Evolutionary conservation across 345 rosid genomes (phyloP).

Genomic region (Populus pruinosa): DNA sequence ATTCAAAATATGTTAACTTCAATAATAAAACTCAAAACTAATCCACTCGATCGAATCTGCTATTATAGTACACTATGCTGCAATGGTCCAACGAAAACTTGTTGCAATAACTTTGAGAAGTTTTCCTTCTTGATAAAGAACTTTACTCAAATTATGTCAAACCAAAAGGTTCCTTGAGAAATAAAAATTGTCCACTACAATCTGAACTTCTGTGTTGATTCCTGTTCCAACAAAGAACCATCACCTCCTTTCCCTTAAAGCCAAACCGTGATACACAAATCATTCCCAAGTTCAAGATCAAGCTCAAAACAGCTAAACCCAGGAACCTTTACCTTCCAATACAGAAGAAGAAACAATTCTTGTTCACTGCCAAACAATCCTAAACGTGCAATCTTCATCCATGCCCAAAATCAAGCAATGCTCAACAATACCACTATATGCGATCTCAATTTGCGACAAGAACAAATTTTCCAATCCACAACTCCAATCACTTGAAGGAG

Average conservation of each 20-base stretch:
- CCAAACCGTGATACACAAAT: conserved; percentile 22
- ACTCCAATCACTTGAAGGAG: conserved; percentile 18
- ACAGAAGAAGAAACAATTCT: conserved; percentile 13
- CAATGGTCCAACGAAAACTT: conserved; percentile 15
- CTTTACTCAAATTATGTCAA: conserved; percentile 28
- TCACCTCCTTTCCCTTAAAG: conserved; percentile 27
- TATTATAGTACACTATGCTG: conserved; percentile 5
- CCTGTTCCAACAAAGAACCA: conserved; percentile 30
- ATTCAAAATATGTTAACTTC: neutral
- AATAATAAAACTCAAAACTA: neutral
- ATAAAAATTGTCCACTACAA: conserved; percentile 24
- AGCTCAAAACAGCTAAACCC: conserved; percentile 10
- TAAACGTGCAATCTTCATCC: conserved; percentile 42
- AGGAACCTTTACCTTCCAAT: conserved; percentile 13
- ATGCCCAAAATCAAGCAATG: conserved; percentile 29
- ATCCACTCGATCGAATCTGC: conserved; percentile 19
- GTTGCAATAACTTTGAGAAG: conserved; percentile 6
- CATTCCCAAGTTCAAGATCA: conserved; percentile 30
- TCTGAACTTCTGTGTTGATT: conserved; percentile 24
- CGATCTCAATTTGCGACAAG: conserved; percentile 22
- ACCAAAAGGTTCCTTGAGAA: conserved; percentile 34
- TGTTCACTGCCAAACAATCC: conserved; percentile 19
- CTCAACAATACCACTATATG: conserved; percentile 12
- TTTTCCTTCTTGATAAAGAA: conserved; percentile 7
- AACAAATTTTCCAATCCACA: conserved; percentile 14